Conservation (phyloP, 2,329 filamentous ascomycete species). For the Venturia pyrina region DNA sequence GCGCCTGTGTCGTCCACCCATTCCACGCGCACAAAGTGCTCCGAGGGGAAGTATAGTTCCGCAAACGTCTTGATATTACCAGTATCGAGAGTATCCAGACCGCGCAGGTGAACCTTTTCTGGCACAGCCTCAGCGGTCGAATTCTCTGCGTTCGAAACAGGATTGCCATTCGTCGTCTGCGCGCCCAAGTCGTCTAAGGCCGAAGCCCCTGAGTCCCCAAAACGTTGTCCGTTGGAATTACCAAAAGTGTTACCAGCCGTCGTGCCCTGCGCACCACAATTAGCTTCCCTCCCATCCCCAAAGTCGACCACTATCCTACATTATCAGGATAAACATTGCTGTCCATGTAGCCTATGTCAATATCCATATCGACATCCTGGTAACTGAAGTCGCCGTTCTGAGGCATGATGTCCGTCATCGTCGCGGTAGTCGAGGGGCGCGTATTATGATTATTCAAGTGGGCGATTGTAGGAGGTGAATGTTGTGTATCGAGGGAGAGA, state of each 20-base stretch:
- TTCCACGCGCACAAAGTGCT: conserved; percentile 53
- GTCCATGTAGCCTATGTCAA: conserved; percentile 1
- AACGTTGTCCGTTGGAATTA: not conserved
- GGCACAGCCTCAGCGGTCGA: conserved; percentile 24
- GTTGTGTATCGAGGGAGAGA: not conserved
- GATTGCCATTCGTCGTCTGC: not conserved
- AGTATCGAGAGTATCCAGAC: conserved; percentile 72
- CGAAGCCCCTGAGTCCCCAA: not conserved
- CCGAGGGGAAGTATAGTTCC: conserved; percentile 51
- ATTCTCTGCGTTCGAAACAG: not conserved
- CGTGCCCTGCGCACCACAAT: not conserved
- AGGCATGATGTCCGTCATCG: conserved; percentile 2
- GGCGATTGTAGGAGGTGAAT: not conserved
- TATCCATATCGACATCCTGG: conserved; percentile 2
- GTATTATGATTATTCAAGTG: not conserved
- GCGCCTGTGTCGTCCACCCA: conserved; percentile 94
- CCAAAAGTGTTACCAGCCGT: not conserved
- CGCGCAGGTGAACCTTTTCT: conserved; percentile 72
- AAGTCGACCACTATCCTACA: not conserved
- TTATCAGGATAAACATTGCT: not conserved
- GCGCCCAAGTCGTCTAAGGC: not conserved
- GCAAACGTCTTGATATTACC: conserved; percentile 66
- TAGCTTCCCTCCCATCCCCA: not conserved
- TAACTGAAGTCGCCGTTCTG: not conserved
- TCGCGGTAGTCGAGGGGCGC: not conserved